These are phyloP conservation scores for Phytophthora hybrid DNA, from an alignment of 352 stramenopile genomes.

Conservation along the genomic window DNA sequence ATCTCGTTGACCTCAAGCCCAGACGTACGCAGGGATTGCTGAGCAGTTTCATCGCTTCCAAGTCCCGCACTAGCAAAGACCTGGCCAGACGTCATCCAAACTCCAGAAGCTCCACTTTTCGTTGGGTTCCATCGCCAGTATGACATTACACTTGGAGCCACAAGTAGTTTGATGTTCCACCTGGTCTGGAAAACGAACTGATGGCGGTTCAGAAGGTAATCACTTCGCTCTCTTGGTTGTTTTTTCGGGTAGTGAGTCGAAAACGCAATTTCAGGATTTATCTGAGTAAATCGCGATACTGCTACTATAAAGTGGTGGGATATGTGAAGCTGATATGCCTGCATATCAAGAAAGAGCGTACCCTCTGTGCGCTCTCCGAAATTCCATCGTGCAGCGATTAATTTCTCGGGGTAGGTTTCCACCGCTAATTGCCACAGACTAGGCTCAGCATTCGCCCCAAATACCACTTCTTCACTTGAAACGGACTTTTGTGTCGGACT, in stretches of 20 bases:
- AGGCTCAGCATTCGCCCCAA: slow-evolving; percentile 73
- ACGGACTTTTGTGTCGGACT: slow-evolving; percentile 8
- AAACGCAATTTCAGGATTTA: slow-evolving; percentile 23
- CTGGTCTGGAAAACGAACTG: slow-evolving; percentile 28
- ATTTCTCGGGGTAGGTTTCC: slow-evolving; percentile 77
- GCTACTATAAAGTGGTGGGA: slow-evolving; percentile 60
- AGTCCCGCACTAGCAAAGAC: slow-evolving; percentile 66
- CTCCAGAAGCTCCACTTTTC: slow-evolving; percentile 25
- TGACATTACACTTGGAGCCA: slow-evolving; percentile 70
- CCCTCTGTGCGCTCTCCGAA: slow-evolving; percentile 41
- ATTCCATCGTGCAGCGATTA: slow-evolving; percentile 70
- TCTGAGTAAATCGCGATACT: slow-evolving; percentile 39
- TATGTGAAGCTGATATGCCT: slow-evolving; percentile 74
- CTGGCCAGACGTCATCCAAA: slow-evolving; percentile 70
- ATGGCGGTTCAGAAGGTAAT: slow-evolving; percentile 5
- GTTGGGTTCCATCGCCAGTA: slow-evolving; percentile 52
- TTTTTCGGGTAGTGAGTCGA: not conserved
- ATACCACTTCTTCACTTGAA: slow-evolving; percentile 66
- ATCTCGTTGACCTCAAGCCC: slow-evolving; percentile 48
- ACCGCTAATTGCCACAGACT: slow-evolving; percentile 74
- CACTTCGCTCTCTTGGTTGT: not conserved
- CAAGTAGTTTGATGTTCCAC: slow-evolving; percentile 67
- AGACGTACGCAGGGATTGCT: slow-evolving; percentile 28
- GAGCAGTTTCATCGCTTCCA: slow-evolving; percentile 38
- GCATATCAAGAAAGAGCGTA: slow-evolving; percentile 74